Conservation (phyloP, 2,329 filamentous ascomycete genomes). For the Amylocarpus encephaloides region DNA sequence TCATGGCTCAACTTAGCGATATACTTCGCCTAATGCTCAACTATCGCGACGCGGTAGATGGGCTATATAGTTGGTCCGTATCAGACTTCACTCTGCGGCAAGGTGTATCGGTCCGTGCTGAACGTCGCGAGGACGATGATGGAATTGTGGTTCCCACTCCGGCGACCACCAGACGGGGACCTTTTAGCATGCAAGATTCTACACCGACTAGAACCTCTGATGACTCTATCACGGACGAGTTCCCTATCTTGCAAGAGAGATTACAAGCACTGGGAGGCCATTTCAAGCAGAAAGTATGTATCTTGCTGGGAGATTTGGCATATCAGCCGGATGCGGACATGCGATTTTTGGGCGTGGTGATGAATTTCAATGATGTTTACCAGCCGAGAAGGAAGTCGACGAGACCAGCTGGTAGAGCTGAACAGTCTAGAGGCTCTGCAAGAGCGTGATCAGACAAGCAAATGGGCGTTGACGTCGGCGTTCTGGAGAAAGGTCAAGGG, state of each 20-base stretch:
- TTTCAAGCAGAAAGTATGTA: conserved; percentile 71
- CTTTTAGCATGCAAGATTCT: conserved; percentile 24
- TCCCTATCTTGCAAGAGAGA: conserved; percentile 69
- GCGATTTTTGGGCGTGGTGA: conserved; percentile 89
- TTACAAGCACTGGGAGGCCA: conserved; percentile 65
- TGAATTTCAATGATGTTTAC: conserved; percentile 99
- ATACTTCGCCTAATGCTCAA: conserved; percentile 88
- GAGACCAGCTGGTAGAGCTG: conserved; percentile 10
- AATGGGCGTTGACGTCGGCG: neutral
- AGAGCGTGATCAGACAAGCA: conserved; percentile 41
- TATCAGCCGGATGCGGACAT: conserved; percentile 94
- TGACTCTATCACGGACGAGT: conserved; percentile 46
- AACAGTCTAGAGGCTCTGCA: conserved; percentile 37
- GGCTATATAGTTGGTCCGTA: conserved; percentile 89
- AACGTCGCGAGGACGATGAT: conserved; percentile 36
- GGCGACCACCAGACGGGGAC: conserved; percentile 26
- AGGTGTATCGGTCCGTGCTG: conserved; percentile 69
- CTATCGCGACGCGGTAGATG: conserved; percentile 90
- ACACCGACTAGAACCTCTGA: conserved; percentile 25
- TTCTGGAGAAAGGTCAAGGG: neutral
- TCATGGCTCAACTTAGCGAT: conserved; percentile 86
- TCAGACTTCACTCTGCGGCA: conserved; percentile 91
- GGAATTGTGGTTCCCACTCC: conserved; percentile 23
- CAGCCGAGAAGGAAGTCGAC: conserved; percentile 56
- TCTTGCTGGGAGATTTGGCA: conserved; percentile 80